phyloP scores from a whole-genome alignment of 768 basidiomycete genomes.

The Dentipellis fragilis region DNA sequence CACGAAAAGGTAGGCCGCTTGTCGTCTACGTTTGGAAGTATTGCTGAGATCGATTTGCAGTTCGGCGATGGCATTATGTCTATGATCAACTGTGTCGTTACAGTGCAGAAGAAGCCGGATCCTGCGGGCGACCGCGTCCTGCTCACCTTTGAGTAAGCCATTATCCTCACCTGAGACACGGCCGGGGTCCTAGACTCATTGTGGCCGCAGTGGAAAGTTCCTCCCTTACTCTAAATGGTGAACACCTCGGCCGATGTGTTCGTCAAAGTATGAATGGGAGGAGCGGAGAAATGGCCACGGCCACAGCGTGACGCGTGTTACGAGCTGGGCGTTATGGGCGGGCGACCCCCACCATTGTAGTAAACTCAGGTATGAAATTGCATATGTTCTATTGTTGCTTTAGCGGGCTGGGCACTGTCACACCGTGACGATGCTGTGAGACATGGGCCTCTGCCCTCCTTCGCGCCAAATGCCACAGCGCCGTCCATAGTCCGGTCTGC shows the following conservation, averaged over 20 bases:
- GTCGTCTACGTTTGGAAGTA: background rate
- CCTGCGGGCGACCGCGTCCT: constrained; percentile 75
- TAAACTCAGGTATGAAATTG: no score
- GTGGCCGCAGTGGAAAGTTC: constrained; percentile 55
- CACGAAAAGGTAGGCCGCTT: constrained; percentile 52
- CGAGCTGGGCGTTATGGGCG: no score
- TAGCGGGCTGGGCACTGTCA: no score
- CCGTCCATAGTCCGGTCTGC: no score
- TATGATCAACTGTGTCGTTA: constrained; percentile 76
- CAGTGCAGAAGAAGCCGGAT: constrained; percentile 56
- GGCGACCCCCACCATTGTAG: no score
- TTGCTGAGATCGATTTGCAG: constrained; percentile 22
- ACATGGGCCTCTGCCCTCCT: no score
- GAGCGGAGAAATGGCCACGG: no score
- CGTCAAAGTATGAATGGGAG: background rate
- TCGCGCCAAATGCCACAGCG: no score
- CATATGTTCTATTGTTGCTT: no score
- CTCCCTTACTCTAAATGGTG: constrained; percentile 66
- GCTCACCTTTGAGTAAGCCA: constrained; percentile 66
- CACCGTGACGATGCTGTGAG: no score
- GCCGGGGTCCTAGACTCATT: background rate
- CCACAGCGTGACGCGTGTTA: no score
- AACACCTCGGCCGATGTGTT: background rate
- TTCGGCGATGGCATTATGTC: constrained; percentile 87
- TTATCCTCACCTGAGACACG: background rate